phyloP scores from a whole-genome alignment of 2,329 filamentous ascomycete species.

The Setomelanomma holmii region DNA sequence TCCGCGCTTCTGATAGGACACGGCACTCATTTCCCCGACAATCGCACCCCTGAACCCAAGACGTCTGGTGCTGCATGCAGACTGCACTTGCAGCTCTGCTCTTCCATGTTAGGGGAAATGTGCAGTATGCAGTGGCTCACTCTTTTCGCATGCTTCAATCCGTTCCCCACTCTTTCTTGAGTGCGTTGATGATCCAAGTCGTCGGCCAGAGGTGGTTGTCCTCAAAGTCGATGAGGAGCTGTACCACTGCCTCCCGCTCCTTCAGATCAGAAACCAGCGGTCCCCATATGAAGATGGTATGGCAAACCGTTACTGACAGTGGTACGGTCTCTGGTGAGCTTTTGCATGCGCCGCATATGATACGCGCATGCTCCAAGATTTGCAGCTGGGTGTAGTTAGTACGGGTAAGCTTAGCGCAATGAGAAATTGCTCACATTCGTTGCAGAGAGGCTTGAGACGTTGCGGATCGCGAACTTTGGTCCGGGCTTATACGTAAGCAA shows the following conservation, averaged over 20 bases:
- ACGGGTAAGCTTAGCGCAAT: neutral
- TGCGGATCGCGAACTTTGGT: slow-evolving; percentile 35
- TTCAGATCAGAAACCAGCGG: slow-evolving; percentile 25
- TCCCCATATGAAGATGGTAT: slow-evolving; percentile 38
- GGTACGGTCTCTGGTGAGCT: slow-evolving; percentile 34
- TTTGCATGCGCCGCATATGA: slow-evolving; percentile 35
- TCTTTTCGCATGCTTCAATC: neutral
- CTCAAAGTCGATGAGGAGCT: slow-evolving; percentile 33
- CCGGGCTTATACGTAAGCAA: slow-evolving; percentile 40
- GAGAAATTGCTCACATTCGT: slow-evolving; percentile 23
- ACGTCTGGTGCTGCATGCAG: neutral
- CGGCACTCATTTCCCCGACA: neutral
- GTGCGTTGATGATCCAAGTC: slow-evolving; percentile 37
- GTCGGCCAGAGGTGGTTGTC: slow-evolving; percentile 38
- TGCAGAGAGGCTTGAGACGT: slow-evolving; percentile 22
- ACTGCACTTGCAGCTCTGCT: neutral
- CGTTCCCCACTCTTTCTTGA: slow-evolving; percentile 36
- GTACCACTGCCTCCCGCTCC: slow-evolving; percentile 31
- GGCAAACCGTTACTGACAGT: slow-evolving; percentile 31
- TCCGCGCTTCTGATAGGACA: neutral
- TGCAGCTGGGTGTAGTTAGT: slow-evolving; percentile 18
- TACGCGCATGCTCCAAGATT: slow-evolving; percentile 33
- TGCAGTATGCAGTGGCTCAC: neutral
- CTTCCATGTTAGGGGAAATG: neutral
- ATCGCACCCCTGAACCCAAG: neutral